Evolutionary conservation across 1,284 basidiomycete species (phyloP), one percentile per base, ranked within the genome.

Genomic region (Golubevia pallescens): DNA sequence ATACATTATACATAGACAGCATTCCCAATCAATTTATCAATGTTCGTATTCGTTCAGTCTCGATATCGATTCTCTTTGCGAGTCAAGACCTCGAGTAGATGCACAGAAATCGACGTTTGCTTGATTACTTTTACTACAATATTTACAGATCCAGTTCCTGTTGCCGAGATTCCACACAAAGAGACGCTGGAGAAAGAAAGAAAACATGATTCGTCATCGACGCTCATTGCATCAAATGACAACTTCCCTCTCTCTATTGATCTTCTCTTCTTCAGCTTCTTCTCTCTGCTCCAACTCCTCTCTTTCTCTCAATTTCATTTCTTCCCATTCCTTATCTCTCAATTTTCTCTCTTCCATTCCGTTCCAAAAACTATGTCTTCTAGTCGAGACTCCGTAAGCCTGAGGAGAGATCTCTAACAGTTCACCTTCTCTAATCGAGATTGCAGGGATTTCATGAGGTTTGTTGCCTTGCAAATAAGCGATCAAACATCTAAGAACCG

Each of bases 401-500:
- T 81, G 75, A 7, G 82, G 82, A 8, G 63, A 24, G 28, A 82
- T 78, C 61, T 81, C 81, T 48, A 81, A 70, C 54, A 85, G 63
- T 58, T 85, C 78, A 20, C 82, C 82, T 57, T 85, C 80, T 42
- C 78, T 67, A 10, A 85, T 75, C 52, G 77, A 71, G 51, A 85
- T 80, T 32, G 63, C 63, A 5, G 82, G 82, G 54, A 85, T 85
- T 61, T 85, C 81, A 60, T 73, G 68, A 3, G 82, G 81, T 62
- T 77, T 79, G 61, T 75, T 64, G 1, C 82, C 82, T 52, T 81
- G 78, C 28, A 81, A 58, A 61, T 85, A 85, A 2, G 82, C 82
- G 38, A 85, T 81, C 20, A 85, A 66, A 61, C 82, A 85, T 19
- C 82, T 73, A 42, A 85, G 68, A 38, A 85, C 82, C 5, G 76